These are phyloP conservation scores for Apiospora malaysiana DNA, from an alignment of 2,329 filamentous ascomycete genomes.

Conservation along the genomic window DNA sequence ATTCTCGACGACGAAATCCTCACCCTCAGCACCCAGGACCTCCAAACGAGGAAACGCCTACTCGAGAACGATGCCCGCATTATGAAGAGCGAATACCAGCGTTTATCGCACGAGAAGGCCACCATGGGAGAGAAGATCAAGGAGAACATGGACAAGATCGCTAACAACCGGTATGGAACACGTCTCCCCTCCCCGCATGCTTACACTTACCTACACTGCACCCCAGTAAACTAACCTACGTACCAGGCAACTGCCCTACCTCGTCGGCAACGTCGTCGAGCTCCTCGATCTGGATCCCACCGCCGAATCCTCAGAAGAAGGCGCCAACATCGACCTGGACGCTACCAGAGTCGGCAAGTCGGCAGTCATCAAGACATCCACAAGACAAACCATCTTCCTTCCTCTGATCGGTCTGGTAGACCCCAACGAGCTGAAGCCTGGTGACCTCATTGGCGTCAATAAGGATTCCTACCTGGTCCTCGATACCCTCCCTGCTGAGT, in stretches of 20 bases:
- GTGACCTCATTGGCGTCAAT: conserved; percentile 96
- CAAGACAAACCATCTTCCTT: conserved; percentile 96
- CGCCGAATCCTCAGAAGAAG: conserved; percentile 94
- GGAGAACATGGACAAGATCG: conserved; percentile 98
- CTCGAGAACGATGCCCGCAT: conserved; percentile 98
- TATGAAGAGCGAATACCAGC: conserved; percentile 97
- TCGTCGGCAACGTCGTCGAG: conserved; percentile 98
- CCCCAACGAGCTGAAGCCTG: conserved; percentile 91
- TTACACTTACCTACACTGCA: not conserved
- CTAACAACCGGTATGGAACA: conserved; percentile 83
- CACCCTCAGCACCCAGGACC: conserved; percentile 91
- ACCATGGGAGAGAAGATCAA: conserved; percentile 99
- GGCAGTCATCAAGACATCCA: conserved; percentile 99
- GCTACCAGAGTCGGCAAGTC: conserved; percentile 97
- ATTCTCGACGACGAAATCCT: conserved; percentile 93
- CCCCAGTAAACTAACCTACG: conserved; percentile 30
- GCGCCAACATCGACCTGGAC: conserved; percentile 97
- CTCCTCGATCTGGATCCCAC: conserved; percentile 95
- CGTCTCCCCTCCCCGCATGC: not conserved
- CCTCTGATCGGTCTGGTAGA: conserved; percentile 97
- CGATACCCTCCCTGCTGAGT: conserved; percentile 95
- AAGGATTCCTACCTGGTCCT: conserved; percentile 98
- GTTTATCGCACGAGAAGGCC: conserved; percentile 92
- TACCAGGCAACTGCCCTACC: conserved; percentile 91
- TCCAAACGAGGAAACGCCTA: conserved; percentile 86